Conservation (phyloP, 2,329 filamentous ascomycete species). For the Aspergillus viridinutans region DNA sequence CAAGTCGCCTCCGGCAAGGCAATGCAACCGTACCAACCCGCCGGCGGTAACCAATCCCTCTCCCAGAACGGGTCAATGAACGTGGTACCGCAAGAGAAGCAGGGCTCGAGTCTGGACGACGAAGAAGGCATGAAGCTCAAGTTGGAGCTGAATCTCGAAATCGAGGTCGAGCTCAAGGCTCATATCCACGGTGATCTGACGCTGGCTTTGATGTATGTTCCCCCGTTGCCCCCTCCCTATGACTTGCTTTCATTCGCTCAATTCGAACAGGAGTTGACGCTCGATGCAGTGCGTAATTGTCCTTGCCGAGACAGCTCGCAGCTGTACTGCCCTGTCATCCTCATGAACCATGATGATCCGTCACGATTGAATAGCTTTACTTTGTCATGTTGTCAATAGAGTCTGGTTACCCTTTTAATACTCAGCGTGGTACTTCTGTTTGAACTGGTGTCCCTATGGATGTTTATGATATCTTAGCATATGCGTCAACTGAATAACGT, state of each 20-base stretch:
- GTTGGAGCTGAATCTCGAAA: constrained; percentile 58
- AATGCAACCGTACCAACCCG: constrained; percentile 24
- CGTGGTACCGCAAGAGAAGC: constrained; percentile 15
- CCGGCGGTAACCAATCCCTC: constrained; percentile 5
- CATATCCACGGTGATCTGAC: constrained; percentile 62
- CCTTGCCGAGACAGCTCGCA: not conserved
- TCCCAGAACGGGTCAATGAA: constrained; percentile 21
- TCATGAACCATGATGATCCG: not conserved
- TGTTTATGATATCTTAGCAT: too few species aligned
- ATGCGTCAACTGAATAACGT: too few species aligned
- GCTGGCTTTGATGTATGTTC: constrained; percentile 46
- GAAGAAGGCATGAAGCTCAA: constrained; percentile 50
- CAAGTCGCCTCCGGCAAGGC: constrained; percentile 14
- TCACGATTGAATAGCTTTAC: not conserved
- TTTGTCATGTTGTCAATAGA: not conserved
- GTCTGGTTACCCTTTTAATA: not conserved
- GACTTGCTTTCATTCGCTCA: not conserved
- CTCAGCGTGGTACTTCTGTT: not conserved
- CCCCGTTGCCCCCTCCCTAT: not conserved
- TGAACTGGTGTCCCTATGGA: not conserved
- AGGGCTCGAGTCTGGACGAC: constrained; percentile 27
- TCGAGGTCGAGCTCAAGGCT: constrained; percentile 61
- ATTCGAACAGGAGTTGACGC: constrained; percentile 12
- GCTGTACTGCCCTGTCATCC: not conserved
- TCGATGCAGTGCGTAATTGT: constrained; percentile 9